Conservation (phyloP, 2,329 filamentous ascomycete genomes). For the Fusarium redolens region DNA sequence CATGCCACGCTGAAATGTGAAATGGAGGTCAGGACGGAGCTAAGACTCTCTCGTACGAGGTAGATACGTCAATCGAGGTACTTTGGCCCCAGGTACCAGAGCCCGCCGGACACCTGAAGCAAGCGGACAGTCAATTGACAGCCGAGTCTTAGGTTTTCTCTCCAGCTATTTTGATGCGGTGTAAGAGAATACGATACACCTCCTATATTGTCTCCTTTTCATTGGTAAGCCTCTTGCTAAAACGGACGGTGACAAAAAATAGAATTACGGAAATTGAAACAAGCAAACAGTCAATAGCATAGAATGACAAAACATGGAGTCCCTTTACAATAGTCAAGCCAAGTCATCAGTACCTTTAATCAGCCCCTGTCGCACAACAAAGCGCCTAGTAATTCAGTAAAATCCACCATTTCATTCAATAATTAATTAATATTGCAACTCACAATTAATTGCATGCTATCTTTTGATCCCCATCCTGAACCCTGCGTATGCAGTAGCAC, state of each 20-base stretch:
- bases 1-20: constrained; percentile 36
- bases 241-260: constrained; percentile 33
- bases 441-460: constrained; percentile 21
- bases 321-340: constrained; percentile 3
- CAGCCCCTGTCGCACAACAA: constrained; percentile 35
- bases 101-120: constrained; percentile 34
- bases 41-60: constrained; percentile 39
- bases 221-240: background rate
- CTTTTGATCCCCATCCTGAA: background rate
- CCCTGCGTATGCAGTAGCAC: constrained; percentile 32
- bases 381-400: constrained; percentile 30
- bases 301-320: constrained; percentile 23
- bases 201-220: constrained; percentile 1
- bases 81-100: constrained; percentile 36
- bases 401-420: constrained; percentile 23
- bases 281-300: constrained; percentile 26
- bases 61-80: constrained; percentile 46
- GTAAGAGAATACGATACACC: constrained; percentile 27
- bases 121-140: constrained; percentile 19
- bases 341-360: background rate
- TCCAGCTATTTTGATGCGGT: constrained; percentile 26
- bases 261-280: constrained; percentile 44
- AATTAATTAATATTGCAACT: constrained; percentile 35
- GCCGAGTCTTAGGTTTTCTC: constrained; percentile 2
- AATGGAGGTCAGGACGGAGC: constrained; percentile 35